A percentile compares a stretch with the other conserved stretches of the same genome.
Evolutionary conservation across 495 filamentous ascomycete genomes (phyloP).

Genomic region (Pyrenula aspistea): DNA sequence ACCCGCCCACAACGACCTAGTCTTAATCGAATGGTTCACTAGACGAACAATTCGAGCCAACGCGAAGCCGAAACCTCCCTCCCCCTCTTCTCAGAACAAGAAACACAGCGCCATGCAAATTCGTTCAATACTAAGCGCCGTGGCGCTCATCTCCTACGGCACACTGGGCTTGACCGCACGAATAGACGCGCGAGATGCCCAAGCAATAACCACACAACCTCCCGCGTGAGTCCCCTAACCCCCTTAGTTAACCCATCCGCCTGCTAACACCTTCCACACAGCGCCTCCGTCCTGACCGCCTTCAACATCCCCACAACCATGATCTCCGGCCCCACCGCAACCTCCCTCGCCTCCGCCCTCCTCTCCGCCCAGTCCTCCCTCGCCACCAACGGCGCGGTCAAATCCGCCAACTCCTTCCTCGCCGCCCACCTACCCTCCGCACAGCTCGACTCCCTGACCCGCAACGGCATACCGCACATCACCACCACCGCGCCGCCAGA

Average conservation of each 20-base stretch:
- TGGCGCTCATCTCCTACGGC: background rate
- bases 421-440: background rate
- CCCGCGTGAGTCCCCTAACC: background rate
- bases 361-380: background rate
- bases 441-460: background rate
- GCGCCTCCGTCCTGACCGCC: background rate
- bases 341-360: conserved; percentile 3
- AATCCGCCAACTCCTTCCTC: background rate
- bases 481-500: conserved; percentile 2
- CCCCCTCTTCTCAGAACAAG: too few species aligned
- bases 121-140: background rate
- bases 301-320: background rate
- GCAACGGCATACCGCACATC: background rate
- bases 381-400: background rate
- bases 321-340: conserved; percentile 3
- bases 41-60: too few species aligned
- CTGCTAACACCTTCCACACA: background rate
- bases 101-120: background rate
- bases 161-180: background rate
- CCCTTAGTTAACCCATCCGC: background rate
- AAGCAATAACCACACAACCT: background rate
- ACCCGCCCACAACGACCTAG: too few species aligned
- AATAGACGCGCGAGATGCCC: background rate
- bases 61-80: too few species aligned
- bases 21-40: too few species aligned